Base-by-base conservation (phyloP, 2,329 filamentous ascomycete genomes). In the Samsoniella hepiali region DNA sequence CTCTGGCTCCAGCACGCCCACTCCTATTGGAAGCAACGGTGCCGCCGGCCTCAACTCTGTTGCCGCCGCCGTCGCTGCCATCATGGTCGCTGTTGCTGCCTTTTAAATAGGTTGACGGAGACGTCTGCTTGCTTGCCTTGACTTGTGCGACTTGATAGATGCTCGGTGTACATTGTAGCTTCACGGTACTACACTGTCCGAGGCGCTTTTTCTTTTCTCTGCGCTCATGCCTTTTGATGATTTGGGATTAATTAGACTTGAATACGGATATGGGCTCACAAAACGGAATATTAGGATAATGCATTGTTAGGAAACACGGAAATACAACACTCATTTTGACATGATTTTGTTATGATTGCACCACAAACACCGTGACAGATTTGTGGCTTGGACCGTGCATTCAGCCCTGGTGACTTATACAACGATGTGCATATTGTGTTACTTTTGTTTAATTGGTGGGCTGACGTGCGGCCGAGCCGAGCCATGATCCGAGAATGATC, bases 31-130 rank as follows among this genome's bases (percentile, higher is more conserved):
- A 8, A 54, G n/a, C 58, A 64, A 44, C 58, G 59, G 64, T 31
- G 69, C 62, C 7, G 67, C 61, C 66, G 69, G 66, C 61, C 67
- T 76, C 55, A 72, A 72, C 68, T 72, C 72, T 0, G 61, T 75
- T 27, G 72, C 69, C 6, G 74, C 73, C 22, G 74, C 69, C 10
- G 72, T 67, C 4, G 66, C 72, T 4, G 74, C 73, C 8, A 40
- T 75, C 22, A 58, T 72, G 38, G 62, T 75, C 44, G 75, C 72
- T 32, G 69, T 67, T 56, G 69, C 69, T 57, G 67, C 72, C 17
- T 56, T 76, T 65, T 76, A 72, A 72, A 56, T 34, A 44, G 38
- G n/a, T 6, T 9, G n/a, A 15, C 2, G 27, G 29, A 9, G 8
- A 17, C 4, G 2, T n/a, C 10, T 32, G n/a, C 5, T 9, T 32